Conservation (phyloP, 352 stramenopile species). For the Thalassiosira exigua region DNA sequence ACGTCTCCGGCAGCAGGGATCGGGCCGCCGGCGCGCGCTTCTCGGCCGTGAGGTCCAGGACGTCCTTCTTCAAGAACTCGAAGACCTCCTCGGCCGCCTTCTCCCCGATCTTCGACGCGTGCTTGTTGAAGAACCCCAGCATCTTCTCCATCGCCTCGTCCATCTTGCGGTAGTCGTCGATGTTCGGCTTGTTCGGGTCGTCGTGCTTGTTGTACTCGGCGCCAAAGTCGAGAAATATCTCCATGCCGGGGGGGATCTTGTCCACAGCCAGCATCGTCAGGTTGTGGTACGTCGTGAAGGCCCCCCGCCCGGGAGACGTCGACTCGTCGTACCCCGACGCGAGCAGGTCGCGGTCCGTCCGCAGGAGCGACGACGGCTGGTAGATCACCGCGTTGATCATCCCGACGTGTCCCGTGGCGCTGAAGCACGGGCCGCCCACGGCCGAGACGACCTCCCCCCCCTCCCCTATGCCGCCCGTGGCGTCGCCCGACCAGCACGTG, state of each 20-base stretch:
- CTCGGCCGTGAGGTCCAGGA: constrained; percentile 77
- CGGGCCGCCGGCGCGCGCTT: constrained; percentile 57
- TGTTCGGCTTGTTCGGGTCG: constrained; percentile 66
- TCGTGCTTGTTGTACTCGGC: constrained; percentile 57
- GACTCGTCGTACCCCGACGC: constrained; percentile 53
- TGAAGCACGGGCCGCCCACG: constrained; percentile 54
- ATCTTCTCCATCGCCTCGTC: constrained; percentile 76
- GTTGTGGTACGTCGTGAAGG: constrained; percentile 74
- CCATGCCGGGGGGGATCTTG: constrained; percentile 73
- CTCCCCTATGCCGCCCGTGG: constrained; percentile 44
- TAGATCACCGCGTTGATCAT: constrained; percentile 64
- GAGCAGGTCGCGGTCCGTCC: constrained; percentile 50
- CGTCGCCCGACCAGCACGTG: constrained; percentile 49
- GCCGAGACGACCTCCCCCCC: constrained; percentile 51
- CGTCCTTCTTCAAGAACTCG: constrained; percentile 71
- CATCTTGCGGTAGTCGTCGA: constrained; percentile 74
- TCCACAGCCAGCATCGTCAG: constrained; percentile 67
- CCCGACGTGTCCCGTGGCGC: constrained; percentile 46
- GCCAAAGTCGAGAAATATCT: constrained; percentile 79
- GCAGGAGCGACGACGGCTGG: constrained; percentile 50
- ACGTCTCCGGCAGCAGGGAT: constrained; percentile 67
- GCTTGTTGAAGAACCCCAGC: constrained; percentile 77
- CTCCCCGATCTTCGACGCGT: constrained; percentile 61
- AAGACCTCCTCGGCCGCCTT: constrained; percentile 60
- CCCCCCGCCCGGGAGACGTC: constrained; percentile 57